Conservation (phyloP, 1,284 basidiomycete species). For the Austropuccinia psidii region DNA sequence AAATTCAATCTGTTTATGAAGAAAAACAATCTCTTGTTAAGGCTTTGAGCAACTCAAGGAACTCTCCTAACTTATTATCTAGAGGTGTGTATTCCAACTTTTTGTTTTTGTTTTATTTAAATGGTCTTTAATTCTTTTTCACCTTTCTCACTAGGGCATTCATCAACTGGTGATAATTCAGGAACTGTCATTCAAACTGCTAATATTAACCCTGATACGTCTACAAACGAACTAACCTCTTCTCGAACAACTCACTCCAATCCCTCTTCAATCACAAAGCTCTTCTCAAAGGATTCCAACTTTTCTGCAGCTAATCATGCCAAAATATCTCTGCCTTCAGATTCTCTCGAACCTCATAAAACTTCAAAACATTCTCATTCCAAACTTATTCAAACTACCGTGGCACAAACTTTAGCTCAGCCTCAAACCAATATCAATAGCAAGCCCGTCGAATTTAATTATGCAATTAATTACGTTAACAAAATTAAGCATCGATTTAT, state of each 20-base stretch:
- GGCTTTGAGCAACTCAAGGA: too few species aligned
- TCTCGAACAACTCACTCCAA: neutral
- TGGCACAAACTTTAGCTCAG: neutral
- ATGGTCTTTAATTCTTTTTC: too few species aligned
- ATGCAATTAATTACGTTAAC: slow-evolving; percentile 37
- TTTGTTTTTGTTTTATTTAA: too few species aligned
- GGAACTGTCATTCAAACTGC: too few species aligned
- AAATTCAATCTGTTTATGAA: too few species aligned
- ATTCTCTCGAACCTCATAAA: slow-evolving; percentile 1
- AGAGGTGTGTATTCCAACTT: too few species aligned
- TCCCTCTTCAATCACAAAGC: neutral
- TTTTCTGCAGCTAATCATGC: neutral
- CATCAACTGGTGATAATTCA: too few species aligned
- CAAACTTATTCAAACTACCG: neutral
- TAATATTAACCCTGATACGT: too few species aligned
- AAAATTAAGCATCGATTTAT: slow-evolving; percentile 36
- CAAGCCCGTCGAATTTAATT: slow-evolving; percentile 37
- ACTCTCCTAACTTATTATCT: too few species aligned
- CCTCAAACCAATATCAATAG: slow-evolving; percentile 14
- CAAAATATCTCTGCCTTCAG: neutral
- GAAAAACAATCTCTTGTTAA: too few species aligned
- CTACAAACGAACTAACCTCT: neutral
- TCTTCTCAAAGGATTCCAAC: neutral
- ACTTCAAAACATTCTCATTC: neutral
- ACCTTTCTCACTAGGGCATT: too few species aligned